phyloP scores from a whole-genome alignment of 1,284 basidiomycete genomes.

The Filobasidium uniguttulatum region DNA sequence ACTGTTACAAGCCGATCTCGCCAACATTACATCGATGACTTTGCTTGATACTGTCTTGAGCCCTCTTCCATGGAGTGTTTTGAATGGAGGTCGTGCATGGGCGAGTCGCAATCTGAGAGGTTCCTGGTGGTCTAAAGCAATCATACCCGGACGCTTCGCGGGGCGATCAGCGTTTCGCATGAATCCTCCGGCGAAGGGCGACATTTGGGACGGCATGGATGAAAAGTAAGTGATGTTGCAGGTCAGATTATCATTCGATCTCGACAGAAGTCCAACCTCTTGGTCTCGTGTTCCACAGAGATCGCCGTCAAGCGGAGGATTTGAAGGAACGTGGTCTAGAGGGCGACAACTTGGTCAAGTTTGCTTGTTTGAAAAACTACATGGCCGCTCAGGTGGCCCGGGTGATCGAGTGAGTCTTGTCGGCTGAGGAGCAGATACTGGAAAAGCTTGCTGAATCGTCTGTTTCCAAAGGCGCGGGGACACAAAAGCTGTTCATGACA shows the following conservation, averaged over 20 bases:
- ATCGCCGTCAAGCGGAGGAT: conserved; percentile 56
- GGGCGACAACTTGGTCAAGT: conserved; percentile 59
- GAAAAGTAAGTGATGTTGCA: conserved; percentile 58
- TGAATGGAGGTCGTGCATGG: conserved; percentile 77
- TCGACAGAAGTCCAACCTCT: not conserved
- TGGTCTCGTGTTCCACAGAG: conserved; percentile 40
- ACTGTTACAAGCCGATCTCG: conserved; percentile 74
- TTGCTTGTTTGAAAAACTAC: conserved; percentile 73
- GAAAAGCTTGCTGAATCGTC: too few species aligned
- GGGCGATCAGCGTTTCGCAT: conserved; percentile 9
- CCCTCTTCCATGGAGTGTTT: conserved; percentile 60
- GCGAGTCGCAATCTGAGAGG: conserved; percentile 39
- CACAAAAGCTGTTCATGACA: conserved; percentile 32
- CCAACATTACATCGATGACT: conserved; percentile 56
- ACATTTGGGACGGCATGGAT: not conserved
- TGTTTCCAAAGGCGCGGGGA: conserved; percentile 41
- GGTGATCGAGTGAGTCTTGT: conserved; percentile 43
- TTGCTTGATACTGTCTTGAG: conserved; percentile 61
- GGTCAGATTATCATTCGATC: not conserved
- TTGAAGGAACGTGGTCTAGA: conserved; percentile 72
- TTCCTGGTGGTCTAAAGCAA: conserved; percentile 10
- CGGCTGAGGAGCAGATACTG: too few species aligned
- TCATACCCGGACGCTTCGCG: not conserved
- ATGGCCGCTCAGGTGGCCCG: conserved; percentile 68
- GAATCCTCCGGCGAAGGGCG: not conserved